A percentile compares a stretch with the other conserved stretches of the same genome.
phyloP scores from a whole-genome alignment of 805 yeast species.

The Metschnikowia rubicola region DNA sequence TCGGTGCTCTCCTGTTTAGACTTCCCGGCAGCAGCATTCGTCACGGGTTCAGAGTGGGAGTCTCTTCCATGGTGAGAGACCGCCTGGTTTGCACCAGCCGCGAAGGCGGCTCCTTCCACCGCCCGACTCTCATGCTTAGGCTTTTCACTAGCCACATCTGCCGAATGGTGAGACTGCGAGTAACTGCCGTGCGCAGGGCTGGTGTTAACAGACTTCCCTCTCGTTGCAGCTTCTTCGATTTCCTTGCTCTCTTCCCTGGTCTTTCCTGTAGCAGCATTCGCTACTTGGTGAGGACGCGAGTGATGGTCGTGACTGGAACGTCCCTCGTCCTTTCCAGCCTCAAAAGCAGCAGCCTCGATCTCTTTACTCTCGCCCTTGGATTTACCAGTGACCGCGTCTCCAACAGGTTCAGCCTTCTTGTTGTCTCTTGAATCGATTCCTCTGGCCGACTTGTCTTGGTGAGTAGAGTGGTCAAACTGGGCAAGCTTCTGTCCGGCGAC shows the following conservation, averaged over 20 bases:
- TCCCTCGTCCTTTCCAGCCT: no score
- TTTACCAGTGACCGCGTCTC: conserved; percentile 4
- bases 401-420: background rate
- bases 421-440: background rate
- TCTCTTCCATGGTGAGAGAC: background rate
- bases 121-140: no score
- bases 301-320: no score
- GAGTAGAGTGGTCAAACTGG: background rate
- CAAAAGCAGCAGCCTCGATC: background rate
- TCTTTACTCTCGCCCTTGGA: background rate
- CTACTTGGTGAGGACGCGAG: conserved; percentile 9
- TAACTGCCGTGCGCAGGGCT: no score
- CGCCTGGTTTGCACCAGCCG: background rate
- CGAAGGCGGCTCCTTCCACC: background rate
- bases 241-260: conserved; percentile 4
- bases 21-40: background rate
- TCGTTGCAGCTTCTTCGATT: conserved; percentile 2
- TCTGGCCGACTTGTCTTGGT: background rate
- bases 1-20: background rate
- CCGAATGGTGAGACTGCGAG: no score
- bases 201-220: no score
- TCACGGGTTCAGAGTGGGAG: background rate
- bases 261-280: conserved; percentile 1
- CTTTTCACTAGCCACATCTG: no score
- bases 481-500: conserved; percentile 1